These are phyloP conservation scores for Fraxinus latifolia DNA, from an alignment of 305 asterid genomes.

Conservation along the genomic window DNA sequence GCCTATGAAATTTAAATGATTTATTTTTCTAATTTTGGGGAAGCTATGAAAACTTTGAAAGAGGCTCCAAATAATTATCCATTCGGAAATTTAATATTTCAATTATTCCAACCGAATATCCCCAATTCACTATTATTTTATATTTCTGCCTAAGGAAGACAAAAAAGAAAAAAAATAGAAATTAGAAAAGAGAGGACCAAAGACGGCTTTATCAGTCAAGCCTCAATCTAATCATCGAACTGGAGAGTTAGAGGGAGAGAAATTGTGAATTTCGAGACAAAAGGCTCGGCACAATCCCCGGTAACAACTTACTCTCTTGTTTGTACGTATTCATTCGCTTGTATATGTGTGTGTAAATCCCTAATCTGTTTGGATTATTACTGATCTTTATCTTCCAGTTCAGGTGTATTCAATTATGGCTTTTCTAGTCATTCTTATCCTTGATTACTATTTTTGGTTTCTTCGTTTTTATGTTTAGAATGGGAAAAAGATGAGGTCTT, in stretches of 20 bases:
- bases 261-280: conserved; percentile 51
- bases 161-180: neutral
- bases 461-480: neutral
- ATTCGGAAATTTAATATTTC: no score
- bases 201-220: conserved; percentile 40
- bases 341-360: conserved; percentile 3
- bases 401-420: conserved; percentile 23
- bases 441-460: neutral
- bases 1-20: no score
- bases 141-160: neutral
- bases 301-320: conserved; percentile 20
- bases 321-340: neutral
- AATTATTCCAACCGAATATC: neutral
- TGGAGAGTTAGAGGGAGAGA: neutral
- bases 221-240: conserved; percentile 20
- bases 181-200: conserved; percentile 38
- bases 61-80: no score
- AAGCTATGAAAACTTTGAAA: no score
- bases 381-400: conserved; percentile 5
- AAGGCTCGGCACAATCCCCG: conserved; percentile 56
- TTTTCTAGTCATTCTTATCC: neutral
- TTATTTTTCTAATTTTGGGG: no score
- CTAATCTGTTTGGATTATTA: conserved; percentile 7
- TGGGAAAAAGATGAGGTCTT: neutral
- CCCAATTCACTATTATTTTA: neutral